Evolutionary conservation across 2,329 filamentous ascomycete genomes (phyloP), one percentile per base, ranked within the genome.

Genomic region (Exophiala spinifera): DNA sequence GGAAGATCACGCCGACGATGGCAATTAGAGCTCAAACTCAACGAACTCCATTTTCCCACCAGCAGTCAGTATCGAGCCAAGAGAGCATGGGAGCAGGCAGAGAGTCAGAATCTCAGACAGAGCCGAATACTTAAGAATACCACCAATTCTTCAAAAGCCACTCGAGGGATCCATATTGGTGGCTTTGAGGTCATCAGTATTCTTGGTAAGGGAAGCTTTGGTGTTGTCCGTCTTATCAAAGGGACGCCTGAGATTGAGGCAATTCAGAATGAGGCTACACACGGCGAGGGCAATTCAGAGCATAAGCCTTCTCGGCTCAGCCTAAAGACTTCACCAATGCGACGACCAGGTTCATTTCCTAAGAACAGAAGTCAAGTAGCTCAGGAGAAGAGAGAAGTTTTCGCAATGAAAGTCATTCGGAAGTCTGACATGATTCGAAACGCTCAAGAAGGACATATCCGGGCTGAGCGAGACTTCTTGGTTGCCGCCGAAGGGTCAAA

Each of bases 371-470:
- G 31, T 10, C 39, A 45, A 20, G 8, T 34, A 10, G 17, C 17
- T 33, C 49, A 50, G 19, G 17, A 43, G 11, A 71, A 64, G 53
- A 80, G 78, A 47, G 80, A 87, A 53, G 84, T 96, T 0, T 97
- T 87, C 69, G 94, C 94, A 13, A 96, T 97, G 92, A 97, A 97
- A 69, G 88, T 96, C 28, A 97, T 97, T 62, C 85, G 88, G 54
- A 99, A 99, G 68, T 89, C 89, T 1, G 85, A 90, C 52, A 97
- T 96, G 91, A 79, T 97, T 51, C 84, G 86, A 11, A 94, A 90
- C 56, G 87, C 87, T 59, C 94, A 97, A 72, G 92, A 97, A 71
- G 92, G 89, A 0, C 94, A 97, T 72, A 72, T 99, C 17, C 84
- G 90, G 33, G 92, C 91, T 0, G 92, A 99, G 68, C 79, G 92